Base-by-base conservation (phyloP, 2,329 filamentous ascomycete genomes). In the Talaromyces piceae region DNA sequence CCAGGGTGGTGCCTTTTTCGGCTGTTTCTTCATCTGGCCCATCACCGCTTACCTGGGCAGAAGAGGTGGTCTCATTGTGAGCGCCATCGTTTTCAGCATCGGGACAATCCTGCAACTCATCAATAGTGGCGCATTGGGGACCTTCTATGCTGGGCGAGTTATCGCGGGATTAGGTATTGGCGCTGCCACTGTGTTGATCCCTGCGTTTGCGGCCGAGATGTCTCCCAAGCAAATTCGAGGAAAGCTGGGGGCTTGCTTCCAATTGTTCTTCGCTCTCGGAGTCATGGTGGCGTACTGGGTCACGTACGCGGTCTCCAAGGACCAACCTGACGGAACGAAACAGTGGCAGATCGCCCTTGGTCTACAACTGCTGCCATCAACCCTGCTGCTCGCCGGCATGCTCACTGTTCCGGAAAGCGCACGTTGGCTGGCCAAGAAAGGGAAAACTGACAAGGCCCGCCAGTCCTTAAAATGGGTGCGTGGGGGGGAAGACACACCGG, bases 321-420 rank as follows among this genome's bases (percentile, higher is more conserved):
- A 73, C 45, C 61, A 77, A 22, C 52, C 61, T 0, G 41, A 61
- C 1, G 65, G 63, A 0, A 73, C 73, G 0, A 61, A 58, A 7
- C 76, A 79, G 58, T 79, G 76, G 76, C 75, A 76, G 54, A 70
- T 78, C 13, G 73, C 77, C 5, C 43, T 66, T n/a, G 64, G 64
- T 1, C 61, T 77, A 13, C 73, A 78, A 57, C 66, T 79, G 5
- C 65, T 78, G 1, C 73, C 74, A 0, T 74, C 73, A 2, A 74
- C 65, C 2, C 59, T 78, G 4, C 59, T 78, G 6, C 71, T 74
- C 0, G 52, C 76, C 16, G 75, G 75, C 0, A 77, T 77, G 73
- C 60, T 76, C 4, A 65, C 76, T 2, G 71, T 73, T 20, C 73
- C 70, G 51, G 76, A 78, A 63, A 76, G 73, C 49, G 64, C 67